Evolutionary conservation across 257 asterid genomes (phyloP), one percentile per base, ranked within the genome.

Genomic region (Leonotis leonurus): DNA sequence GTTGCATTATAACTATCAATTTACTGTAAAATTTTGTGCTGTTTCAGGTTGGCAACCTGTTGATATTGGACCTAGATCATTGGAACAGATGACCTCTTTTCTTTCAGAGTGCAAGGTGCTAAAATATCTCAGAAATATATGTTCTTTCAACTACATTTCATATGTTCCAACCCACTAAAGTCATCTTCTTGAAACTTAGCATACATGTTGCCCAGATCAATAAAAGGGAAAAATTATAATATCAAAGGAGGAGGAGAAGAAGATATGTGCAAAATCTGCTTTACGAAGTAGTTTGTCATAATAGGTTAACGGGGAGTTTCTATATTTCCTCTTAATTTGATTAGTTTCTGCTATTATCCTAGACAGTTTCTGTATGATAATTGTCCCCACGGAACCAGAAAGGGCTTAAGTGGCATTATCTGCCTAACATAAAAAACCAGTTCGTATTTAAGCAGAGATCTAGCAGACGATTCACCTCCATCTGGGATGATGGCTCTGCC

Each of bases 1-100:
- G 50, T 22, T 37, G 13, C 5, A 30, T 61, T 30, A n/a, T 62
- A 26, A 16, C 52, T 8, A 54, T n/a, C 50, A 52, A 26, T 33
- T 16, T 43, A 2, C 44, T 45, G 11, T 69, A 29, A 69, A 54
- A 39, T 37, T n/a, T 68, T 27, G 20, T 60, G 26, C 73, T 52
- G 17, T 70, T 76, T 37, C 72, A 89, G 99, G 88, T 69, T 89
- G 93, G 96, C 80, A 66, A 75, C 95, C 99, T 44, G 76, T 79
- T 76, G 99, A 92, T 75, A 73, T 92, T 68, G 99, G 99, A 68
- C 94, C 96, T 37, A 65, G 62, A 49, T 84, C 99, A 6, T 80
- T 89, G 71, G 81, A 80, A 73, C 89, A 83, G 52, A 80, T 92
- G 67, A 50, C 68, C 55, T 4, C 48, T 65, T 50, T 72, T 51